Base-by-base conservation (phyloP, 371 early-diverging fungal species). In the Umbelopsis sp. region DNA sequence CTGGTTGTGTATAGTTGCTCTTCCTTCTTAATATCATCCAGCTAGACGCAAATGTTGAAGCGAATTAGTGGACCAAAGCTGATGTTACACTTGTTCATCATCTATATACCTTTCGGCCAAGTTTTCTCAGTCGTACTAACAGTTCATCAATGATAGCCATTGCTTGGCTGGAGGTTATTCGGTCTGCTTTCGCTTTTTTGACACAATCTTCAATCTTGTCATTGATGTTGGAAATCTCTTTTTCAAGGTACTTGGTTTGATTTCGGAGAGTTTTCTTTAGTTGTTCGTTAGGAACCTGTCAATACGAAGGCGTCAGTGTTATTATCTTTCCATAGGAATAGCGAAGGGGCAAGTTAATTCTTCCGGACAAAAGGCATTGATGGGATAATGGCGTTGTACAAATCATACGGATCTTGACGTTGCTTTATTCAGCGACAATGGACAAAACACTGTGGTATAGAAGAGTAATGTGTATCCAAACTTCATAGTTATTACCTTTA, bases 211-310 rank as follows among this genome's bases (percentile, higher is more conserved):
- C 75, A 50, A 89, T 76, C 50, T 76, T 80, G 6, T 77, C 77
- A 65, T 79, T 74, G 2, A 91, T 69, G 29, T 70, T 70, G 22
- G 74, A 63, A 32, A 94, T 80, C 67, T 96, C 95, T 63, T 93
- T 93, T 73, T 96, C 97, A 16, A 91, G 81, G 51, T 89, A 87
- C 70, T 93, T 93, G 73, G 93, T 92, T 35, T 93, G 89, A 29
- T 84, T 80, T 69, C 93, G 90, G 72, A 91, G 90, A 4, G 95
- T 83, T 68, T 91, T 91, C 66, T 89, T 87, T 52, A 96, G 85
- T 79, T 96, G 96, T 76, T 97, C 97, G 50, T 91, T 83, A 14
- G 97, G 96, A 18, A 95, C 95, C 96, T 96, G 66, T 63, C 12
- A 12, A 48, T 24, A 7, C 6, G 16, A 48, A 16, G 16, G 2